phyloP scores from a whole-genome alignment of 306 rosid genomes.

The Gillenia trifoliata region DNA sequence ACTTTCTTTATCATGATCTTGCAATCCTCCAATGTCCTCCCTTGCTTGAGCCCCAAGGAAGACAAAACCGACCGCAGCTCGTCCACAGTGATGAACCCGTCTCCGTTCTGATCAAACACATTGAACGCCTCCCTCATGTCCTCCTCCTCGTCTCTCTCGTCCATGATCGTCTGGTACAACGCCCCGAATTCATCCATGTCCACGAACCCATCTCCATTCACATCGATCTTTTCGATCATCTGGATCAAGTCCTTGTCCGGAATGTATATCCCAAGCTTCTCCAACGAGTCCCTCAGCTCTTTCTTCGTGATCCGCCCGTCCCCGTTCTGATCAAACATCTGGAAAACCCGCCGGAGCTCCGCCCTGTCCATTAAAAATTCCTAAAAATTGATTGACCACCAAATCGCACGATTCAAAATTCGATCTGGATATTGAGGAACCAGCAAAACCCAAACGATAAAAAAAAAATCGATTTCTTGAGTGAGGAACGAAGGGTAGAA shows the following conservation, averaged over 20 bases:
- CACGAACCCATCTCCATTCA: constrained; percentile 27
- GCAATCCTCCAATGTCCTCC: constrained; percentile 32
- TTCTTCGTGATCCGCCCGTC: constrained; percentile 30
- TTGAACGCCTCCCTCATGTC: constrained; percentile 41
- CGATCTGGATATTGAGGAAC: neutral
- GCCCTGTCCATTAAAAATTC: neutral
- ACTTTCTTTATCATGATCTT: constrained; percentile 34
- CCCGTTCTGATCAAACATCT: constrained; percentile 34
- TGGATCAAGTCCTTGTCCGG: constrained; percentile 31
- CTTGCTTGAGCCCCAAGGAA: constrained; percentile 38
- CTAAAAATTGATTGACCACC: neutral
- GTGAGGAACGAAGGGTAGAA: neutral
- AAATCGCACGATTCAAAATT: neutral
- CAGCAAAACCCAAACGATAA: neutral
- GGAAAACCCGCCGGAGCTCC: constrained; percentile 26
- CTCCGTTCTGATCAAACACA: constrained; percentile 35
- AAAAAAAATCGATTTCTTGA: neutral
- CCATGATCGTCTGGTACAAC: constrained; percentile 25
- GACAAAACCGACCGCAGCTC: constrained; percentile 35
- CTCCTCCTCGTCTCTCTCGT: constrained; percentile 26
- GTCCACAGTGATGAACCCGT: constrained; percentile 34
- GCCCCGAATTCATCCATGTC: constrained; percentile 34
- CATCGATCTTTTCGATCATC: constrained; percentile 33
- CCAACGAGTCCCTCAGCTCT: constrained; percentile 25
- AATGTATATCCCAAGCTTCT: constrained; percentile 29